These are phyloP conservation scores for Fusarium domesticum DNA, from an alignment of 2,329 filamentous ascomycete genomes.

Conservation along the genomic window DNA sequence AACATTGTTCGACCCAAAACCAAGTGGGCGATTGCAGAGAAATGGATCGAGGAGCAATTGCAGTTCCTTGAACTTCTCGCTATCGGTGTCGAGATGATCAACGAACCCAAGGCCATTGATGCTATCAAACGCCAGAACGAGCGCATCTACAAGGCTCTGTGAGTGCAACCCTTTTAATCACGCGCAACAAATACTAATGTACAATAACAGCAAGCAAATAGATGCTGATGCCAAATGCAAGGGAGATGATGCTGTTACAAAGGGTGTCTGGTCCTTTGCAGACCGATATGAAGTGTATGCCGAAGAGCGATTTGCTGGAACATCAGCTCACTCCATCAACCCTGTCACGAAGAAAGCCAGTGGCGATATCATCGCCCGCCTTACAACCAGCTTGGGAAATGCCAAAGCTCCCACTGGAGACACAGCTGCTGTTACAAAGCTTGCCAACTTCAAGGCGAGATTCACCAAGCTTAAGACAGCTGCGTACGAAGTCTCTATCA, in stretches of 20 bases:
- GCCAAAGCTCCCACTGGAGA: not conserved
- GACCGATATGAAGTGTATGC: constrained; percentile 5
- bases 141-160: constrained; percentile 3
- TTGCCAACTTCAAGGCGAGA: not conserved
- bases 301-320: constrained; percentile 1
- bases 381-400: not conserved
- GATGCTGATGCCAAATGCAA: constrained; percentile 1
- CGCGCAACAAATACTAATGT: not conserved
- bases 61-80: constrained; percentile 1
- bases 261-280: constrained; percentile 10
- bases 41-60: not conserved
- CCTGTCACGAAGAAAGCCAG: not conserved
- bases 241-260: not conserved
- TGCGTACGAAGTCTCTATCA: not conserved
- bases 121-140: constrained; percentile 5
- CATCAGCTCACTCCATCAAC: constrained; percentile 5
- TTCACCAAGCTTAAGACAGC: not conserved
- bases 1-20: not conserved
- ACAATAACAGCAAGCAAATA: constrained; percentile 1
- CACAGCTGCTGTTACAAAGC: not conserved
- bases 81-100: constrained; percentile 9
- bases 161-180: not conserved
- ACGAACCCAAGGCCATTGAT: not conserved
- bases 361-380: not conserved
- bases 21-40: not conserved